Conservation (phyloP, 192 early-diverging fungal genomes). For the Entrophospora sp. region DNA sequence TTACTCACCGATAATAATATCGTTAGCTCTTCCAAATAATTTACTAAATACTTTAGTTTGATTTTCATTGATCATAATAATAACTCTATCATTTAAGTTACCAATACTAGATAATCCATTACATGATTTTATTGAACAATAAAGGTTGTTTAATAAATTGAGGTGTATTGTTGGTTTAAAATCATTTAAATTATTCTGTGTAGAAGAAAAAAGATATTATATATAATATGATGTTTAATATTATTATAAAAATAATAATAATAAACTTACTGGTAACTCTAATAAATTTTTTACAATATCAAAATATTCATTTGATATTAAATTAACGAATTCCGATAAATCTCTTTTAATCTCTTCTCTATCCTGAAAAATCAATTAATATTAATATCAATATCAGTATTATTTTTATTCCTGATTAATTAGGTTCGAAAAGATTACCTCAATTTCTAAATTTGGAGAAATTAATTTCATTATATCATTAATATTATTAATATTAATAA, state of each 20-base stretch:
- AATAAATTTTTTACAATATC: constrained; percentile 32
- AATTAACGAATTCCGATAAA: constrained; percentile 29
- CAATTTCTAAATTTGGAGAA: not conserved
- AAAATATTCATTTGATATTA: constrained; percentile 37
- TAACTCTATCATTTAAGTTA: not conserved
- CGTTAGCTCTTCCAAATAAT: no score
- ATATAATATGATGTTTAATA: no score
- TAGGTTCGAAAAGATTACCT: no score
- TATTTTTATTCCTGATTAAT: no score
- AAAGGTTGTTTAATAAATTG: constrained; percentile 3
- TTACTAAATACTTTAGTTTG: no score
- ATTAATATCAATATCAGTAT: no score
- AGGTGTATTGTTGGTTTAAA: constrained; percentile 2
- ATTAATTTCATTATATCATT: no score
- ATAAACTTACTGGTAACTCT: constrained; percentile 35
- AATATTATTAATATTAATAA: no score
- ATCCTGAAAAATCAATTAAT: constrained; percentile 14
- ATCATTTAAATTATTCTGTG: no score
- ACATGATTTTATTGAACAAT: not conserved
- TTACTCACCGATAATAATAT: no score
- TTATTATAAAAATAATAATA: not conserved
- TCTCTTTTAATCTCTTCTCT: constrained; percentile 24
- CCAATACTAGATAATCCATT: not conserved
- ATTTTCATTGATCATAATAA: no score
- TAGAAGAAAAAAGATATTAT: no score